Base-by-base conservation (phyloP, 2,329 filamentous ascomycete genomes). In the Colletotrichum cordylinicola region DNA sequence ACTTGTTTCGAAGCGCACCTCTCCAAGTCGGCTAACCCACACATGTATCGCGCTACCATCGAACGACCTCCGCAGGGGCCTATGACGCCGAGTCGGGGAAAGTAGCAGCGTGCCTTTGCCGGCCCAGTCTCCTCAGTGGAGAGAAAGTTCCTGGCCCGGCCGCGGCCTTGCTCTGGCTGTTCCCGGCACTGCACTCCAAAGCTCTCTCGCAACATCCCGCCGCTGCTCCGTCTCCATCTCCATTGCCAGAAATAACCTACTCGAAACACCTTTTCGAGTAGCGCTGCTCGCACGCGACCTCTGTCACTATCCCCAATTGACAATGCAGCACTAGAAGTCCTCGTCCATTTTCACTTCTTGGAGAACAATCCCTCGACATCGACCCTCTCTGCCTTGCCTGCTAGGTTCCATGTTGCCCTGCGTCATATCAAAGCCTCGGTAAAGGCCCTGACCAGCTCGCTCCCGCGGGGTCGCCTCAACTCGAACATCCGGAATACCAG, bases 341-440 rank as follows among this genome's bases (percentile, higher is more conserved):
- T 60, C 27, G 18, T 65, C 15, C 31, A 37, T 60, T 48, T 52
- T 52, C 43, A 52, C n/a, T 52, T 52, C n/a, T 52, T 52, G 43
- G 43, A 52, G 43, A 52, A 8, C 65, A 69, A 65, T 35, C n/a
- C 33, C 61, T 67, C 64, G 35, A 66, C 56, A n/a, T 48, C 61
- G 31, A 70, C 18, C n/a, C 55, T 18, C 43, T 67, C 58, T 60
- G 55, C 58, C 64, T 24, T 65, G 31, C 27, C 39, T 66, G 58
- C 58, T 58, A 43, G 62, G 68, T 76, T 70, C 76, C 77, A 78
- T 78, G 77, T 77, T 67, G 70, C 74, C 68, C 77, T 78, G 77
- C 77, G 76, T 78, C 77, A 77, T 78, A 60, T 21, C 67, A 74
- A 65, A 76, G 77, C 77, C 77, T 78, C 77, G 77, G 77, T 78